These are phyloP conservation scores for Lactifluus subvellereus DNA, from an alignment of 768 basidiomycete genomes.

Conservation along the genomic window DNA sequence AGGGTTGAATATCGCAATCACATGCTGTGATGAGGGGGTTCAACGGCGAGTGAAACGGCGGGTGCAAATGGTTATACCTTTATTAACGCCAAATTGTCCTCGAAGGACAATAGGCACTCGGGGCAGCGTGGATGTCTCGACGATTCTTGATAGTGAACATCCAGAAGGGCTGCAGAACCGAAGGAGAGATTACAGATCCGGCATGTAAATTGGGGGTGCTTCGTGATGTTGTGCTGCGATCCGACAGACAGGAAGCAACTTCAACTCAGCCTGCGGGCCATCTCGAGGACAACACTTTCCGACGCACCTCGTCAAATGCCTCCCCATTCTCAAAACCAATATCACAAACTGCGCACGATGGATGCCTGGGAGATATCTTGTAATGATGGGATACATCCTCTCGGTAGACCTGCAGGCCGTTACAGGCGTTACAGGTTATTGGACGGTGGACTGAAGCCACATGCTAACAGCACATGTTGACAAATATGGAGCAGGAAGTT, in stretches of 20 bases:
- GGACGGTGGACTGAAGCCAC: conserved; percentile 17
- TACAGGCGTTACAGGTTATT: conserved; percentile 16
- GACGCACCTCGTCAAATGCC: conserved; percentile 14
- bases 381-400: conserved; percentile 22
- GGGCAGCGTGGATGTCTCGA: conserved; percentile 42
- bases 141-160: conserved; percentile 29
- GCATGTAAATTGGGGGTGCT: conserved; percentile 18
- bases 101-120: conserved; percentile 39
- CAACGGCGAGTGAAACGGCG: not conserved
- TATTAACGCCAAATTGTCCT: conserved; percentile 34
- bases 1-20: conserved; percentile 22
- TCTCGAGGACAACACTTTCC: not conserved
- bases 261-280: not conserved
- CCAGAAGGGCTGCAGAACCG: conserved; percentile 14
- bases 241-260: not conserved
- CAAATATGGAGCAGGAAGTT: not conserved
- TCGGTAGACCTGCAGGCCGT: conserved; percentile 17
- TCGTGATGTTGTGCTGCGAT: conserved; percentile 10
- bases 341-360: conserved; percentile 17
- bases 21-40: conserved; percentile 19
- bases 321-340: conserved; percentile 20
- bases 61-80: conserved; percentile 29
- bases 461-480: conserved; percentile 30
- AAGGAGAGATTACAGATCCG: conserved; percentile 14
- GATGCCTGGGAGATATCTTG: conserved; percentile 13